These are phyloP conservation scores for Ganoderma resinaceum DNA, from an alignment of 1,284 basidiomycete genomes.

Conservation along the genomic window DNA sequence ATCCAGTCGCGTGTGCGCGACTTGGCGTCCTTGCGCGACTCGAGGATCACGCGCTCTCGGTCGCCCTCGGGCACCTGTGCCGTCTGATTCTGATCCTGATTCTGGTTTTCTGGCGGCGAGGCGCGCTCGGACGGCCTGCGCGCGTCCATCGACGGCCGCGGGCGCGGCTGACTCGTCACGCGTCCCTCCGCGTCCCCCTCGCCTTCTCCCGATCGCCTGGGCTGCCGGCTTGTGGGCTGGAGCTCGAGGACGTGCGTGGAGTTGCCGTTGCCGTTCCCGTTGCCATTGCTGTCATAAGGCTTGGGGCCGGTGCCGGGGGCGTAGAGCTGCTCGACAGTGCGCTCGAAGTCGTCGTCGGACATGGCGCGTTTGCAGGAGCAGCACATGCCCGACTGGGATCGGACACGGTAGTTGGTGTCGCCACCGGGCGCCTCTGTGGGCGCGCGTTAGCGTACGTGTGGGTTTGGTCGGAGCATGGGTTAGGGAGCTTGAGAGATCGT, in stretches of 20 bases:
- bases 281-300: conserved; percentile 6
- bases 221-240: conserved; percentile 10
- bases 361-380: conserved; percentile 27
- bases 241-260: conserved; percentile 27
- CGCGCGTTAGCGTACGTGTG: neutral
- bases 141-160: conserved; percentile 27
- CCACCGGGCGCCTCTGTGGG: neutral
- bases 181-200: neutral
- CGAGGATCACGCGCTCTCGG: conserved; percentile 21
- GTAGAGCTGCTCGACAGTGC: conserved; percentile 31
- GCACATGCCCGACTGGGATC: conserved; percentile 13
- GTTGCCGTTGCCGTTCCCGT: neutral
- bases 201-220: neutral
- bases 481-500: neutral
- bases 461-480: neutral
- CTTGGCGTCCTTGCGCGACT: conserved; percentile 19
- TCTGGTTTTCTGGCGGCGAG: neutral
- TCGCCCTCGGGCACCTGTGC: conserved; percentile 7
- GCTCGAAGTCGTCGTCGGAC: conserved; percentile 30
- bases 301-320: conserved; percentile 11
- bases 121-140: conserved; percentile 8
- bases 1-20: conserved; percentile 30
- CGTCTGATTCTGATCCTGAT: neutral
- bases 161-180: conserved; percentile 23
- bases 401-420: neutral